Evolutionary conservation across 2,329 filamentous ascomycete genomes (phyloP).

Genomic region (Aspergillus chevalieri): DNA sequence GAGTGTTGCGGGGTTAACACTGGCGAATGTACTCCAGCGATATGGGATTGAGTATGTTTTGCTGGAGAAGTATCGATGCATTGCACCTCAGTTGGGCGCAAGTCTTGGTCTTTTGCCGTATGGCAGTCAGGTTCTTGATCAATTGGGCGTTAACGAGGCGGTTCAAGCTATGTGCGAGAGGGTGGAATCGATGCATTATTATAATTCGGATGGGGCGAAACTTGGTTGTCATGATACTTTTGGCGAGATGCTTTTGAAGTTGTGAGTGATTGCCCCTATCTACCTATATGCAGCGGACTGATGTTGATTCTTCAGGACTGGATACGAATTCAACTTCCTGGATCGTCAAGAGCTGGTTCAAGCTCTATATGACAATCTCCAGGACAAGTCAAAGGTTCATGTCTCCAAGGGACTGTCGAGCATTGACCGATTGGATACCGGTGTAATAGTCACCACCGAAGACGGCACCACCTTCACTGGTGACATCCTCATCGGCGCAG

Average conservation of each 20-base stretch:
- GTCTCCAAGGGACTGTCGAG: slow-evolving; percentile 18
- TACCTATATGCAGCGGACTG: neutral
- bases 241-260: slow-evolving; percentile 2
- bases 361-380: slow-evolving; percentile 26
- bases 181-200: neutral
- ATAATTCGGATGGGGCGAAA: slow-evolving; percentile 3
- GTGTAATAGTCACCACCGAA: slow-evolving; percentile 24
- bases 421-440: slow-evolving; percentile 9
- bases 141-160: slow-evolving; percentile 39
- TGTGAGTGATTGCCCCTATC: slow-evolving; percentile 2
- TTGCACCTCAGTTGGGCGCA: slow-evolving; percentile 41
- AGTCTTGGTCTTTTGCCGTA: slow-evolving; percentile 43
- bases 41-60: slow-evolving; percentile 45
- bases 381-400: slow-evolving; percentile 23
- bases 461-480: slow-evolving; percentile 31
- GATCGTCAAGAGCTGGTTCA: slow-evolving; percentile 34
- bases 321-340: slow-evolving; percentile 18
- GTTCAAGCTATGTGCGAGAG: slow-evolving; percentile 6
- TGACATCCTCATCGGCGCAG: slow-evolving; percentile 38
- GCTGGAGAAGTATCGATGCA: slow-evolving; percentile 37
- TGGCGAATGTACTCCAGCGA: slow-evolving; percentile 43
- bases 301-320: neutral
- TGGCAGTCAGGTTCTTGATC: slow-evolving; percentile 44
- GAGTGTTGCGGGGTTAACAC: slow-evolving; percentile 42
- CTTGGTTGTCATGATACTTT: neutral